phyloP scores from a whole-genome alignment of 169 alveolate species.

The Blepharisma undulans region DNA sequence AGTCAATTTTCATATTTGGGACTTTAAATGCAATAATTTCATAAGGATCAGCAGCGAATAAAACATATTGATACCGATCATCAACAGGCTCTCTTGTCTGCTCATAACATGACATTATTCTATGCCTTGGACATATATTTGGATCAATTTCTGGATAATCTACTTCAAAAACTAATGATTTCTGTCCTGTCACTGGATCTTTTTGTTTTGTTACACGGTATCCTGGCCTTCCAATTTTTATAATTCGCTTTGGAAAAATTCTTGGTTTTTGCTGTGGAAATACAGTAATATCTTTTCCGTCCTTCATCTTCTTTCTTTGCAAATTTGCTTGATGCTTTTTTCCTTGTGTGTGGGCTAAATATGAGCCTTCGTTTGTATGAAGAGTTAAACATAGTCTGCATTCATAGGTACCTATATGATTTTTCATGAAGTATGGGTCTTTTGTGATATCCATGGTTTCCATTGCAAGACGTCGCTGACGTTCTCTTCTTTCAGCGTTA shows the following conservation, averaged over 20 bases:
- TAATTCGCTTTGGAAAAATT: constrained; percentile 58
- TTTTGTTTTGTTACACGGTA: constrained; percentile 94
- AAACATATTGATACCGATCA: constrained; percentile 94
- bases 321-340: constrained; percentile 96
- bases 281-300: constrained; percentile 83
- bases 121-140: constrained; percentile 79
- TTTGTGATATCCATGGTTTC: constrained; percentile 95
- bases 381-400: constrained; percentile 96
- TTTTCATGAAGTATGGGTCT: constrained; percentile 96
- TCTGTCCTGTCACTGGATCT: constrained; percentile 92
- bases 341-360: constrained; percentile 98
- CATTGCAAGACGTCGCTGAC: constrained; percentile 93
- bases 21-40: constrained; percentile 96
- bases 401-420: constrained; percentile 93
- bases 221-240: constrained; percentile 98
- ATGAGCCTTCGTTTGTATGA: constrained; percentile 97
- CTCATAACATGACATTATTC: constrained; percentile 97
- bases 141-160: constrained; percentile 93
- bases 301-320: constrained; percentile 94
- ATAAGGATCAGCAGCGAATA: constrained; percentile 98
- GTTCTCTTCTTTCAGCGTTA: constrained; percentile 94
- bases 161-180: constrained; percentile 94
- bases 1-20: constrained; percentile 92
- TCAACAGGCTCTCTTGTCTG: constrained; percentile 93
- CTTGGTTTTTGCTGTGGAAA: constrained; percentile 84